phyloP scores from a whole-genome alignment of 2,329 filamentous ascomycete species.

The Colletotrichum costaricense region DNA sequence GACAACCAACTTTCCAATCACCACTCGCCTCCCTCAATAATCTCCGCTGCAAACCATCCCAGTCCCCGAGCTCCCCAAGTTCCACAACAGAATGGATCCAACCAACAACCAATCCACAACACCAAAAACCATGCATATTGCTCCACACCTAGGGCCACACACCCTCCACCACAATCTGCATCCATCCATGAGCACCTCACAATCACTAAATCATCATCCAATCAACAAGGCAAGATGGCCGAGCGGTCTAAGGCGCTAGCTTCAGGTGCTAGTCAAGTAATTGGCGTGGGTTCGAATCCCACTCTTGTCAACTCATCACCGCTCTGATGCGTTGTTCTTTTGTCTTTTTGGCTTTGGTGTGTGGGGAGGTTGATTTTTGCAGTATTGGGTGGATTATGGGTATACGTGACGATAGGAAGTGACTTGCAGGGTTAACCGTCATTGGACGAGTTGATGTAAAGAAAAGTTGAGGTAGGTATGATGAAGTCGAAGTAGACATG shows the following conservation, averaged over 20 bases:
- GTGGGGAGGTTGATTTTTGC: background rate
- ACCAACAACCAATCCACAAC: background rate
- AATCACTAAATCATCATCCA: rapidly evolving
- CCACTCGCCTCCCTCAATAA: background rate
- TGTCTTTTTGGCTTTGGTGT: background rate
- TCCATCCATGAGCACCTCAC: no score
- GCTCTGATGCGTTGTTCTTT: background rate
- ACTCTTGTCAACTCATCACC: background rate
- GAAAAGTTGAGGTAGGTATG: no score
- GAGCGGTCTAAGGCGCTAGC: constrained; percentile 25
- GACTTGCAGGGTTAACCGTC: no score
- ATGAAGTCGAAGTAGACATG: background rate
- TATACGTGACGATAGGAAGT: background rate
- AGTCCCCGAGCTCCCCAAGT: background rate
- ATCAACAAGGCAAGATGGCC: constrained; percentile 8
- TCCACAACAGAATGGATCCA: background rate
- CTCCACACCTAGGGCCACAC: constrained; percentile 1
- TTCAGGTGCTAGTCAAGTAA: constrained; percentile 27
- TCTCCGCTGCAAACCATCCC: background rate
- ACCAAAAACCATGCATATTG: background rate
- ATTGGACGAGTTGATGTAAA: no score
- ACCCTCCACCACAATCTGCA: background rate
- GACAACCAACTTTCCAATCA: background rate
- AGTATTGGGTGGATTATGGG: background rate
- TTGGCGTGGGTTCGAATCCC: constrained; percentile 23